Evolutionary conservation across 1,284 basidiomycete genomes (phyloP).

Genomic region (Athelia psychrophila): DNA sequence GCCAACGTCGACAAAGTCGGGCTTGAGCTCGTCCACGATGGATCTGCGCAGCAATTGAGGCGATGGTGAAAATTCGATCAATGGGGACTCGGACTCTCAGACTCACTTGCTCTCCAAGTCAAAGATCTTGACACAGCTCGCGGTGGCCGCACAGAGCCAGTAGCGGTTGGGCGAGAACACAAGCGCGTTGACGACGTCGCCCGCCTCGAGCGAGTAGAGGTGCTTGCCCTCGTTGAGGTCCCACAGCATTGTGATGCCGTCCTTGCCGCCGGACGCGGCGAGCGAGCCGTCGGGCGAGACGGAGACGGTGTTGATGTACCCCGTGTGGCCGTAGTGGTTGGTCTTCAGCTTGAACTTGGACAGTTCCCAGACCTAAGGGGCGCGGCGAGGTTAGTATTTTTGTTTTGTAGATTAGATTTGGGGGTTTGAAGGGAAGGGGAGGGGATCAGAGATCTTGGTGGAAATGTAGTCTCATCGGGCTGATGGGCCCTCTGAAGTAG

Average conservation of each 20-base stretch:
- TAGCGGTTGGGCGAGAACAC: constrained; percentile 99
- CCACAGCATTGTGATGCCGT: constrained; percentile 99
- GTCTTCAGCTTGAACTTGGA: constrained; percentile 99
- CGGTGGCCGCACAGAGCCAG: constrained; percentile 99
- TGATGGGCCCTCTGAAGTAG: constrained; percentile 72
- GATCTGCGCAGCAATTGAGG: constrained; percentile 77
- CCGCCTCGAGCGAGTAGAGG: constrained; percentile 99
- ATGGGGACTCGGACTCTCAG: constrained; percentile 12
- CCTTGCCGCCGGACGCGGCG: constrained; percentile 98
- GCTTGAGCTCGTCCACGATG: constrained; percentile 98
- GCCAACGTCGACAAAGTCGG: constrained; percentile 80
- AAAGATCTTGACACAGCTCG: constrained; percentile 98
- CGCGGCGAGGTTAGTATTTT: constrained; percentile 14
- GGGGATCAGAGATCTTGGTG: constrained; percentile 83
- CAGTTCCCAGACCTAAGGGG: constrained; percentile 93
- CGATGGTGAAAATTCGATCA: constrained; percentile 4
- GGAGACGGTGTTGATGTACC: constrained; percentile 99
- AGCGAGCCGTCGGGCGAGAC: constrained; percentile 99
- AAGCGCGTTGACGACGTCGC: constrained; percentile 98
- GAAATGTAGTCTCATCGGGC: constrained; percentile 69
- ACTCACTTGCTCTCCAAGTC: constrained; percentile 96
- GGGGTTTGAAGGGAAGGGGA: background rate
- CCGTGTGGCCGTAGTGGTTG: constrained; percentile 99
- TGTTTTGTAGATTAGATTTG: background rate
- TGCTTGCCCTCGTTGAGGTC: constrained; percentile 99